Evolutionary conservation across 306 rosid genomes (phyloP).

Genomic region (Lupinus albus): DNA sequence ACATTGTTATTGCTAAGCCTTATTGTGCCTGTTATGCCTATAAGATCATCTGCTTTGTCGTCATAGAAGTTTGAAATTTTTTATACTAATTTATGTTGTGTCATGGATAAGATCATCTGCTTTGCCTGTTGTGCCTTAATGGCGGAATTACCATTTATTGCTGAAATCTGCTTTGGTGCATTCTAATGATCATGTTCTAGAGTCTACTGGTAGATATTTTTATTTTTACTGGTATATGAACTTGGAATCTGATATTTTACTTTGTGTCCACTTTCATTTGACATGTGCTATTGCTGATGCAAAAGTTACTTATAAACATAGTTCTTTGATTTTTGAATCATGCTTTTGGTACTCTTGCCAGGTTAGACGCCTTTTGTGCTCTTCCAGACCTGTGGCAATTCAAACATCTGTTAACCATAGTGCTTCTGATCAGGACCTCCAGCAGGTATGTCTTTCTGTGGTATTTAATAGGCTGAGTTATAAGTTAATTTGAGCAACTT

Average conservation of each 20-base stretch:
- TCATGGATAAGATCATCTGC: too few species aligned
- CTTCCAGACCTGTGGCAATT: constrained; percentile 95
- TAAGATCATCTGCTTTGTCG: constrained; percentile 7
- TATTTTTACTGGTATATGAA: not conserved
- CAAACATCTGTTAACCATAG: constrained; percentile 86
- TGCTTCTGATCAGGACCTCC: constrained; percentile 95
- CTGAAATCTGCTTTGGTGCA: constrained; percentile 14
- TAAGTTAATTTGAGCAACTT: constrained; percentile 30
- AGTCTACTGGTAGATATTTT: not conserved
- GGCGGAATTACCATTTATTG: constrained; percentile 23
- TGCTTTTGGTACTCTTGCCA: constrained; percentile 44
- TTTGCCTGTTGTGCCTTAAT: not conserved
- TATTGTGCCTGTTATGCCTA: not conserved
- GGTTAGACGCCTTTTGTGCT: constrained; percentile 95
- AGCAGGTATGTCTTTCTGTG: constrained; percentile 66
- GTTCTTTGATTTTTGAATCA: constrained; percentile 24
- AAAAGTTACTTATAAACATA: constrained; percentile 9
- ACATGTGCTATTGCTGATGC: constrained; percentile 21
- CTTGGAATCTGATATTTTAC: constrained; percentile 7
- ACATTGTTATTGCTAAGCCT: constrained; percentile 15
- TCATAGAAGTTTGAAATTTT: not conserved
- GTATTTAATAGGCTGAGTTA: constrained; percentile 17
- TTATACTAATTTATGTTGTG: too few species aligned
- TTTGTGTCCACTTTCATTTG: constrained; percentile 27
- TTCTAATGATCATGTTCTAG: constrained; percentile 26